These are phyloP conservation scores for Entonaema liquescens DNA, from an alignment of 495 filamentous ascomycete genomes.

Conservation along the genomic window DNA sequence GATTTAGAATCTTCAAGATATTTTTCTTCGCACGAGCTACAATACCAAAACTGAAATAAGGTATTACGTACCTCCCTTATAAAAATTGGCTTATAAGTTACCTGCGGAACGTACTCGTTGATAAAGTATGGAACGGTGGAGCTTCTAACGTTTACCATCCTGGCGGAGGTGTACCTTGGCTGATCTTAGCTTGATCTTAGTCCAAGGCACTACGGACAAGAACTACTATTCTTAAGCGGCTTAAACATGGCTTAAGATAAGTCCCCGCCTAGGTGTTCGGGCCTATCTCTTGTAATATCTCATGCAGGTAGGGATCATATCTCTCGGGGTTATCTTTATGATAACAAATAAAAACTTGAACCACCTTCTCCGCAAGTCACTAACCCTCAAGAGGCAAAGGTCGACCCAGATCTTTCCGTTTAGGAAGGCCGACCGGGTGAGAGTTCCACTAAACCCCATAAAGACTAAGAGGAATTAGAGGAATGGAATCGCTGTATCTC, in stretches of 20 bases:
- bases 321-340: not conserved
- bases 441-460: slow-evolving; percentile 13
- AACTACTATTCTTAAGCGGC: not conserved
- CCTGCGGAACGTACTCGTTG: too few relatives aligned
- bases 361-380: slow-evolving; percentile 25
- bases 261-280: not conserved
- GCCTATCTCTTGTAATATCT: not conserved
- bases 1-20: too few relatives aligned
- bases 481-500: slow-evolving; percentile 8
- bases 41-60: too few relatives aligned
- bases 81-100: too few relatives aligned
- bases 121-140: too few relatives aligned
- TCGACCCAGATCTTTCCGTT: slow-evolving; percentile 2
- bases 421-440: slow-evolving; percentile 15
- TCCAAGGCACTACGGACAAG: not conserved
- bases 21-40: too few relatives aligned
- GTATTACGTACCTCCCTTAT: too few relatives aligned
- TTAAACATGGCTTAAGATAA: not conserved
- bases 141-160: too few relatives aligned
- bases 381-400: slow-evolving; percentile 18
- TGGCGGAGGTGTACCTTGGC: too few relatives aligned
- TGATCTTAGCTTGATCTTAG: too few relatives aligned
- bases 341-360: slow-evolving; percentile 7
- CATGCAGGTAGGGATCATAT: not conserved
- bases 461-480: slow-evolving; percentile 10